Evolutionary conservation across 768 basidiomycete species (phyloP).

Genomic region (Coprinopsis sp.): DNA sequence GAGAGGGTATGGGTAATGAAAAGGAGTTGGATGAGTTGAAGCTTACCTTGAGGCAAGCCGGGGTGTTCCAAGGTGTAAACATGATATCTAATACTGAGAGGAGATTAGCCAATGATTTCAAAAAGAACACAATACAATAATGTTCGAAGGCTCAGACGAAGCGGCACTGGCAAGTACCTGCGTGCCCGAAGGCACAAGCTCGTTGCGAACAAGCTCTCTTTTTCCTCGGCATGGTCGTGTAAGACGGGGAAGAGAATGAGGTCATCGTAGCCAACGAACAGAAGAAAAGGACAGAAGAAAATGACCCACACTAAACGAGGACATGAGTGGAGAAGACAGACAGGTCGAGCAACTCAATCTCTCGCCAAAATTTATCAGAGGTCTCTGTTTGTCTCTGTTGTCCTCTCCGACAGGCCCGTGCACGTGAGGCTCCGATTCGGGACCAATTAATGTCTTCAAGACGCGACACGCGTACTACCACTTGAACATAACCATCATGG

Average conservation of each 20-base stretch:
- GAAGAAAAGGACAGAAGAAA: not conserved
- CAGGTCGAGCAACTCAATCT: too few species aligned
- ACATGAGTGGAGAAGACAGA: too few species aligned
- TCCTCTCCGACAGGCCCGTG: too few species aligned
- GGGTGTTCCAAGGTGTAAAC: not conserved
- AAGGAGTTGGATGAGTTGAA: not conserved
- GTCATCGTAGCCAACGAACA: conserved; percentile 1
- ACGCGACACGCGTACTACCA: not conserved
- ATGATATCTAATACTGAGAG: not conserved
- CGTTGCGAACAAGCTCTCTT: conserved; percentile 77
- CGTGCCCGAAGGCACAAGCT: conserved; percentile 52
- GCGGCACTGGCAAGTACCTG: conserved; percentile 87
- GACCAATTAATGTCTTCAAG: conserved; percentile 2
- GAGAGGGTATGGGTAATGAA: not conserved
- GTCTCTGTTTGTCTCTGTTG: too few species aligned
- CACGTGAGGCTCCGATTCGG: too few species aligned
- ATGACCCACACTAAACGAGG: conserved; percentile 3
- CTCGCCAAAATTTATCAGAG: too few species aligned
- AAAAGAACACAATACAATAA: not conserved
- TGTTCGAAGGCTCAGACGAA: conserved; percentile 55
- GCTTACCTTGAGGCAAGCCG: not conserved
- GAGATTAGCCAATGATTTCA: conserved; percentile 1
- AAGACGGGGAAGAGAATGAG: not conserved
- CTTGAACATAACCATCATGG: conserved; percentile 36
- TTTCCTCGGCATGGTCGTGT: conserved; percentile 76